These are phyloP conservation scores for Herpotrichia juniperi DNA, from an alignment of 2,329 filamentous ascomycete species.

Conservation along the genomic window DNA sequence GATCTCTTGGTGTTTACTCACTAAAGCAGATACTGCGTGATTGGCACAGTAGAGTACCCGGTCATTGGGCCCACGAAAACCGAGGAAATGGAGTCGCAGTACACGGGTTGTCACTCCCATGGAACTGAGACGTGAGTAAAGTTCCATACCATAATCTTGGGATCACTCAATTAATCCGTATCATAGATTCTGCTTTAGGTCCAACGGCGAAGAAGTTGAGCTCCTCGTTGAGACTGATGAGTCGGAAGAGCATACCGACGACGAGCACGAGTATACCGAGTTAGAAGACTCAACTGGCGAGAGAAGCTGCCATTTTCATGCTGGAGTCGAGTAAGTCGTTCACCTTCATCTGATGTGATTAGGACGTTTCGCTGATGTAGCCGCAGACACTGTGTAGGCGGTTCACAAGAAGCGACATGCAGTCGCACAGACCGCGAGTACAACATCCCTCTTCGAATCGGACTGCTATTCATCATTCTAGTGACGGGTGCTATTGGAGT, in stretches of 20 bases:
- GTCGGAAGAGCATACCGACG: conserved; percentile 17
- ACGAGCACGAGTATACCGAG: conserved; percentile 19
- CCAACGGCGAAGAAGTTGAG: conserved; percentile 66
- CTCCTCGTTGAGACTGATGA: conserved; percentile 51
- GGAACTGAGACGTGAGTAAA: conserved; percentile 60
- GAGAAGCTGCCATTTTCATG: conserved; percentile 71
- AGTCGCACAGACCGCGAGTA: conserved; percentile 62
- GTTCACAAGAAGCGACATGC: conserved; percentile 54
- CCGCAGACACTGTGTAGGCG: conserved; percentile 62
- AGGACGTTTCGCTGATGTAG: conserved; percentile 32
- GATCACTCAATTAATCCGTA: conserved; percentile 4
- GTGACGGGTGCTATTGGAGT: conserved; percentile 72
- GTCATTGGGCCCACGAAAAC: conserved; percentile 61
- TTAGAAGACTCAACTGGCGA: conserved; percentile 23
- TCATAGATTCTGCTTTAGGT: conserved; percentile 66
- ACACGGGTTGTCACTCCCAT: conserved; percentile 70
- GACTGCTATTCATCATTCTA: conserved; percentile 74
- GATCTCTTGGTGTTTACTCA: conserved; percentile 10
- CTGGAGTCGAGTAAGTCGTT: conserved; percentile 72
- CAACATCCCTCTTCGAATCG: conserved; percentile 71
- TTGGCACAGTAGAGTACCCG: conserved; percentile 50
- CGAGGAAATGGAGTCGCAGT: conserved; percentile 63
- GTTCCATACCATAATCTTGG: not conserved
- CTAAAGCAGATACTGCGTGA: conserved; percentile 51
- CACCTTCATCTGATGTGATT: not conserved